Evolutionary conservation across 2,329 filamentous ascomycete genomes (phyloP).

Genomic region (Claviceps sp.): DNA sequence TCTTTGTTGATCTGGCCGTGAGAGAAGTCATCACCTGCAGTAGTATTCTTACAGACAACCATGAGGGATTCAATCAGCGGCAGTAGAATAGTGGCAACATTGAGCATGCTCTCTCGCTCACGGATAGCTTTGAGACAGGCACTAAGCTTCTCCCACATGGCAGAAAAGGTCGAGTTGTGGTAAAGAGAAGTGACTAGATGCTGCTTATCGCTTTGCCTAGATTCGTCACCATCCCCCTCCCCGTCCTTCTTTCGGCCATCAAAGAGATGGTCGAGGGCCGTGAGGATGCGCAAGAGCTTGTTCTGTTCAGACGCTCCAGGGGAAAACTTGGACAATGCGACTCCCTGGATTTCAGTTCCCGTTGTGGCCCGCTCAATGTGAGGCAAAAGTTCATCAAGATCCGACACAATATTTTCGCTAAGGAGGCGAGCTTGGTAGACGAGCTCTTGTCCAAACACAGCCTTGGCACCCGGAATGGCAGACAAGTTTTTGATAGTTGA

Average conservation of each 20-base stretch:
- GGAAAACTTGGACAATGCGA: conserved; percentile 90
- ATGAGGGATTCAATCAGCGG: conserved; percentile 93
- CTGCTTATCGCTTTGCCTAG: conserved; percentile 52
- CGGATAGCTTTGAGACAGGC: conserved; percentile 79
- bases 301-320: conserved; percentile 93
- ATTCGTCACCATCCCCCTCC: conserved; percentile 34
- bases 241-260: conserved; percentile 60
- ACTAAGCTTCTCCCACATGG: conserved; percentile 86
- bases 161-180: conserved; percentile 78
- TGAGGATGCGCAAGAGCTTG: conserved; percentile 82
- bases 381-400: conserved; percentile 71
- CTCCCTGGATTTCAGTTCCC: conserved; percentile 87
- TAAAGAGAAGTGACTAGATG: conserved; percentile 81
- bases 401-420: conserved; percentile 70
- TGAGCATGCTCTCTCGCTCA: conserved; percentile 87
- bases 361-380: conserved; percentile 79
- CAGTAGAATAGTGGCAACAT: conserved; percentile 88
- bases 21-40: conserved; percentile 53
- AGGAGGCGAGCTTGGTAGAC: conserved; percentile 75
- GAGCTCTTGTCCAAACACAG: conserved; percentile 84
- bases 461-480: conserved; percentile 78
- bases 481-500: conserved; percentile 98
- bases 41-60: conserved; percentile 98
- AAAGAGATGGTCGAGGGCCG: conserved; percentile 90
- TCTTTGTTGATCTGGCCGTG: conserved; percentile 45